phyloP scores from a whole-genome alignment of 768 basidiomycete species.

The Exidia glandulosa region DNA sequence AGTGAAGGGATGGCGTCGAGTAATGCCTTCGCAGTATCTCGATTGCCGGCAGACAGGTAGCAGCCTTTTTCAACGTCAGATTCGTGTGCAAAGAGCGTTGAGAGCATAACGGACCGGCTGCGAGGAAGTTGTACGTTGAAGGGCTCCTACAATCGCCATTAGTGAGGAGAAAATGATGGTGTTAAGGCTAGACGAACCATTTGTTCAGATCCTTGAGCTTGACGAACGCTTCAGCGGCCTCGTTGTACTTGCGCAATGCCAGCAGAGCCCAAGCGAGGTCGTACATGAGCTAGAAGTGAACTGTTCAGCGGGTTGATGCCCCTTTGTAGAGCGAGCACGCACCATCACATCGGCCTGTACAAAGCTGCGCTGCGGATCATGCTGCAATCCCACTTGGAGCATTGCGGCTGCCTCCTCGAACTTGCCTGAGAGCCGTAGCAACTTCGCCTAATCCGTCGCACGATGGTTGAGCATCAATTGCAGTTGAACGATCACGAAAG shows the following conservation, averaged over 20 bases:
- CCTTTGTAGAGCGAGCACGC: constrained; percentile 9
- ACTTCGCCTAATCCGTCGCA: constrained; percentile 42
- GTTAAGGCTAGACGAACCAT: constrained; percentile 37
- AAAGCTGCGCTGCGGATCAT: constrained; percentile 42
- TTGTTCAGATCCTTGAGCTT: constrained; percentile 54
- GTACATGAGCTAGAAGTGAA: constrained; percentile 50
- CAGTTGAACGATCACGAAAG: constrained; percentile 7
- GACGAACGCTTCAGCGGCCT: constrained; percentile 57
- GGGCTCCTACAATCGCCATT: constrained; percentile 46
- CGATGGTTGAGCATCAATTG: background rate
- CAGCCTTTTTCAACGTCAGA: constrained; percentile 35
- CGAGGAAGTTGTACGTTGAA: constrained; percentile 67
- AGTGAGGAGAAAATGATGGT: background rate
- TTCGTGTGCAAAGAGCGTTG: background rate
- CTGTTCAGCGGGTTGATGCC: background rate
- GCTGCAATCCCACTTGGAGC: constrained; percentile 44
- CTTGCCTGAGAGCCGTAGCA: constrained; percentile 59
- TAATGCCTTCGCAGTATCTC: constrained; percentile 47
- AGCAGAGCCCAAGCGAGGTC: constrained; percentile 73
- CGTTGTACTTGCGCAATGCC: constrained; percentile 49
- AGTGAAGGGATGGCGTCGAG: constrained; percentile 51
- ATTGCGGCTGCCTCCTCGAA: constrained; percentile 54
- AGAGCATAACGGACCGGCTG: constrained; percentile 36
- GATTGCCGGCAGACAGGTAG: constrained; percentile 43
- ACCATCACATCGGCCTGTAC: constrained; percentile 66